phyloP scores from a whole-genome alignment of 371 early-diverging fungal species.

The Apophysomyces variabilis region DNA sequence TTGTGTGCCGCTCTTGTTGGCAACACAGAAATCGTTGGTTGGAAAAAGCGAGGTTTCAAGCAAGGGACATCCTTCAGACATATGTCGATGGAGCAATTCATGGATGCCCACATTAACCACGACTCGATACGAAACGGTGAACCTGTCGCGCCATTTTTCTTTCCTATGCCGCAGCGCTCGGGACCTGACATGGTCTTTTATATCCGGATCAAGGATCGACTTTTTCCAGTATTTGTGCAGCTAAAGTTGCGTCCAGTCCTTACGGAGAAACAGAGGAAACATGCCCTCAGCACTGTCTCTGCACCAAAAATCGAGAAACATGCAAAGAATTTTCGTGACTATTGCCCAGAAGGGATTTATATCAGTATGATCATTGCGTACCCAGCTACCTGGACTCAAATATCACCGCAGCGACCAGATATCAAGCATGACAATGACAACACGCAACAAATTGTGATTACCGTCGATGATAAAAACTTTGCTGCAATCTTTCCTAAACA shows the following conservation, averaged over 20 bases:
- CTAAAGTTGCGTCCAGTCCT: not conserved
- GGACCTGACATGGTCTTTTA: conserved; percentile 1
- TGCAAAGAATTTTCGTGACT: not conserved
- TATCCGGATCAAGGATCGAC: not conserved
- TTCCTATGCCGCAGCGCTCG: not conserved
- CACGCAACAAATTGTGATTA: not conserved
- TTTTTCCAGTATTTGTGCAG: not conserved
- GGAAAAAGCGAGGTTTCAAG: no score
- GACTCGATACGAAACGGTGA: not conserved
- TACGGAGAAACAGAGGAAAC: not conserved
- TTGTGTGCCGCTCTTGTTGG: no score
- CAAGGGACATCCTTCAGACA: not conserved
- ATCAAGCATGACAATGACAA: not conserved
- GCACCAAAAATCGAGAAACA: not conserved
- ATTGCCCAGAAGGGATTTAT: not conserved
- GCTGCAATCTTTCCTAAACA: not conserved
- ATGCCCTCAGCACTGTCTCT: not conserved
- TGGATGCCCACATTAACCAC: not conserved
- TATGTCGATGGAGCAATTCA: conserved; percentile 7
- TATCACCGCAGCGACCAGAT: not conserved
- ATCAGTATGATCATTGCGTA: not conserved
- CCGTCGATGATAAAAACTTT: not conserved
- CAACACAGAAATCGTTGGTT: no score
- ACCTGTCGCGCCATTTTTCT: conserved; percentile 4
- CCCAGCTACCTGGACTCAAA: not conserved